phyloP scores from a whole-genome alignment of 2,329 filamentous ascomycete genomes.

The Thielaviopsis ethacetica region DNA sequence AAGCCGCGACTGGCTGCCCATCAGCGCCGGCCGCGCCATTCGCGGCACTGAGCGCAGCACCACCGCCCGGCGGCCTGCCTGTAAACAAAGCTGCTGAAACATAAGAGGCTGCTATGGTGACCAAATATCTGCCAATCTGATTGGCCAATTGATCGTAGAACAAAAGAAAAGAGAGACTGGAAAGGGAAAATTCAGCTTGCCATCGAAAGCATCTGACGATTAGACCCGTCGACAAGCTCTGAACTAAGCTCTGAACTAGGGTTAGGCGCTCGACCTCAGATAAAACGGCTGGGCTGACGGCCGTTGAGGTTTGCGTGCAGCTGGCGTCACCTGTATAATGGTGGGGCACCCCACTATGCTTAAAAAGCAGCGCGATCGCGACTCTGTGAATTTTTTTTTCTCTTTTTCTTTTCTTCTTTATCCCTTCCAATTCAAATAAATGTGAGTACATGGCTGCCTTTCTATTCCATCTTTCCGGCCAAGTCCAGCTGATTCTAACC shows the following conservation, averaged over 20 bases:
- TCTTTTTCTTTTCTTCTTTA: constrained; percentile 41
- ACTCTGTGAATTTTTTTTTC: constrained; percentile 19
- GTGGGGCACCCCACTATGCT: constrained; percentile 5
- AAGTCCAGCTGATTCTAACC: constrained; percentile 18
- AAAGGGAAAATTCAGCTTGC: not conserved
- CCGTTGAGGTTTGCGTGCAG: not conserved
- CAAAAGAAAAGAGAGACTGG: not conserved
- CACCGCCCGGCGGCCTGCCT: not conserved
- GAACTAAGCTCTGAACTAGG: not conserved
- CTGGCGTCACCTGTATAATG: not conserved
- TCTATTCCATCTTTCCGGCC: constrained; percentile 10
- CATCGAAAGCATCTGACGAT: not conserved
- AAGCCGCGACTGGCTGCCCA: not conserved
- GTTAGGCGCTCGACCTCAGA: not conserved
- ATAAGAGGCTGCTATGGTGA: not conserved
- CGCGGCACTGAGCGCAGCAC: not conserved
- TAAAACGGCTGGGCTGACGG: not conserved
- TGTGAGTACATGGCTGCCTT: constrained; percentile 41
- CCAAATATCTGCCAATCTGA: not conserved
- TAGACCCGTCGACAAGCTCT: not conserved
- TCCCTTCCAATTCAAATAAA: constrained; percentile 99
- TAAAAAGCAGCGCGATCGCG: constrained; percentile 1
- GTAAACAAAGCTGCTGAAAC: not conserved
- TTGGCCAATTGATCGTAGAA: not conserved
- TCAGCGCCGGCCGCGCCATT: not conserved